These are phyloP conservation scores for Hebeloma cylindrosporum DNA, from an alignment of 768 basidiomycete species.

Conservation along the genomic window DNA sequence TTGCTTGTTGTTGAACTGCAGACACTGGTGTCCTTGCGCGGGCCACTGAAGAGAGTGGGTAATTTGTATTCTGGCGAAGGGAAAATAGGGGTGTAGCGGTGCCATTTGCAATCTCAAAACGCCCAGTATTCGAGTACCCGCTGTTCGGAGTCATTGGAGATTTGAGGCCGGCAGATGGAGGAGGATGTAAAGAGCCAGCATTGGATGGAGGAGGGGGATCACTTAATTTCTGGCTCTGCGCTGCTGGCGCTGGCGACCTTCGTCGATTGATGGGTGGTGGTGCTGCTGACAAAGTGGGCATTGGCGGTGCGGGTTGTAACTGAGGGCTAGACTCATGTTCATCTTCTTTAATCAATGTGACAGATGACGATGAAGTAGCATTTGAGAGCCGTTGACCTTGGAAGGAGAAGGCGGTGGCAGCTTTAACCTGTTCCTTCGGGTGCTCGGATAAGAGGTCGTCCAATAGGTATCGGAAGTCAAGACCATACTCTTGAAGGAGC, in stretches of 20 bases:
- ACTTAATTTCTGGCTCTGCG: slow-evolving; percentile 3
- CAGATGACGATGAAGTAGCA: slow-evolving; percentile 20
- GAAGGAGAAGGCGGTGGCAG: slow-evolving; percentile 32
- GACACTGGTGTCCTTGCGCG: slow-evolving; percentile 32
- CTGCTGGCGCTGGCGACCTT: slow-evolving; percentile 28
- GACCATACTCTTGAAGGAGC: slow-evolving; percentile 90
- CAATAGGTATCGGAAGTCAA: slow-evolving; percentile 94
- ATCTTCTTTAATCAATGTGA: slow-evolving; percentile 15
- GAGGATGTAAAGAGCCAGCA: slow-evolving; percentile 18
- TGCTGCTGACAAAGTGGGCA: slow-evolving; percentile 28
- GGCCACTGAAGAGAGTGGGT: slow-evolving; percentile 17
- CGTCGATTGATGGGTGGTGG: slow-evolving; percentile 30
- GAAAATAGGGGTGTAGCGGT: slow-evolving; percentile 15
- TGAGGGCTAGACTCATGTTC: slow-evolving; percentile 16
- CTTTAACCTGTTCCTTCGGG: slow-evolving; percentile 38
- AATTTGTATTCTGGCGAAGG: slow-evolving; percentile 14
- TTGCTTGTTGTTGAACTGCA: slow-evolving; percentile 16
- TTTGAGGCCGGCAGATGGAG: slow-evolving; percentile 18
- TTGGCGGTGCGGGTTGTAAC: slow-evolving; percentile 26
- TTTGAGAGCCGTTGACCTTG: slow-evolving; percentile 32
- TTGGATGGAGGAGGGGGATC: slow-evolving; percentile 16
- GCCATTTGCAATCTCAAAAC: slow-evolving; percentile 14
- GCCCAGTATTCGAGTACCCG: slow-evolving; percentile 12
- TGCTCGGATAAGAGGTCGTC: slow-evolving; percentile 61
- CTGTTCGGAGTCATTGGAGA: slow-evolving; percentile 19